Base-by-base conservation (phyloP, 2,329 filamentous ascomycete species). In the Neopestalotiopsis rosae region DNA sequence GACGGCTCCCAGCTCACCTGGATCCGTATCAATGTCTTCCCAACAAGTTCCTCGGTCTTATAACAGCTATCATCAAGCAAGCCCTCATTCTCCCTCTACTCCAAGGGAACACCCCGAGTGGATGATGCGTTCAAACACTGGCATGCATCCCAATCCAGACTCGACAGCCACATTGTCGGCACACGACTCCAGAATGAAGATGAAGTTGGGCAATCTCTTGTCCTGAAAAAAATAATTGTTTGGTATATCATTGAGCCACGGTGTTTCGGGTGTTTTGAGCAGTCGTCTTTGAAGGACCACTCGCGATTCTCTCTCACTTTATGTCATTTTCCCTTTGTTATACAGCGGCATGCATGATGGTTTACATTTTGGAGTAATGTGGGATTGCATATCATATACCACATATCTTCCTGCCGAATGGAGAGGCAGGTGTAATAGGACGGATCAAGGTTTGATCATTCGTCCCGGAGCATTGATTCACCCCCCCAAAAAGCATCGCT, bases 1-100 rank as follows among this genome's bases (percentile, higher is more conserved):
- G 12, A 81, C 79, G 4, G 79, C 78, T 14, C 79, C 79, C 7
- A 81, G 72, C 70, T 81, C 80, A 5, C 80, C 79, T 3, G 71
- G 72, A 12, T 28, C 68, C 7, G 67, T 71, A 28, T 30, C 64
- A n/a, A 9, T n/a, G 14, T 52, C 34, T 7, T 38, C 45, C 17
- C 45, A 52, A 52, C 45, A 52, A 12, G 57, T 65, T 14, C 64
- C 70, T 38, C 59, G 66, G 59, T 24, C 67, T 30, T 49, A 62
- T 57, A n/a, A 28, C 3, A 28, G 24, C 34, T 38, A 6, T 7
- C 10, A 38, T 38, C 34, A 38, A 10, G 10, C 34, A 10, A 10
- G 34, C 6, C 34, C 34, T 38, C 34, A 10, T 38, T 38, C 34
- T 38, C 34, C 34, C 34, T 38, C 34, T 7, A 38, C 6, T 10